Evolutionary conservation across 345 rosid species (phyloP), one percentile per base, ranked within the genome.

Genomic region (Eucalyptus virginea): DNA sequence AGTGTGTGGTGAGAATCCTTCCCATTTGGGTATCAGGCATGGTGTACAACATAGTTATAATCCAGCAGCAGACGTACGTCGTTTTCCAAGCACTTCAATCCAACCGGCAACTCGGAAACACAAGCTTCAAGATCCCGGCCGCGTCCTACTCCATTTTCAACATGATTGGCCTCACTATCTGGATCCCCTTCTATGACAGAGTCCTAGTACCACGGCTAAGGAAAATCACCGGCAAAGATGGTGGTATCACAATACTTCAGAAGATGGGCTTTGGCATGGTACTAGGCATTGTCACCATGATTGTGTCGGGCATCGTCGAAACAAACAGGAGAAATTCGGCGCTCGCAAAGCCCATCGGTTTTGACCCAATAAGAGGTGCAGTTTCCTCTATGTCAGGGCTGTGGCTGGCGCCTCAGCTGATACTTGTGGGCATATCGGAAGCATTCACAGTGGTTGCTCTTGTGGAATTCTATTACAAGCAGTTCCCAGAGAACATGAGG

Each of bases 401-500:
- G 40, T 93, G 94, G 96, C 87, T 95, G 81, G 88, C 94, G 83
- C 97, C 95, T 80, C 96, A 95, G 91, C 91, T 94, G 13, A 40
- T 44, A 5, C 88, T 95, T 23, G 93, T 92, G 40, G 97, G 97
- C 77, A 86, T 94, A 34, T 89, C 93, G 1, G 96, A 95, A 89
- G 95, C 94, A 34, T 91, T 93, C 88, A 90, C 90, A 4, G 8
- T 90, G 6, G 87, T 93, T 58, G 94, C 50, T 52, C 86, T 90
- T 13, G 18, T 92, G 23, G 96, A 93, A 87, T 92, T 94, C n/a
- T 94, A 89, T 90, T 92, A 94, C 90, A 93, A 94, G 92, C 92
- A 94, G 88, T 94, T 93, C 87, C 96, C 96, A 4, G 96, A 93
- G 80, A 92, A 93, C 86, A 93, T 93, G 95, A 93, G 95, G 87